Evolutionary conservation across 257 asterid species (phyloP).

Genomic region (Plantago major): DNA sequence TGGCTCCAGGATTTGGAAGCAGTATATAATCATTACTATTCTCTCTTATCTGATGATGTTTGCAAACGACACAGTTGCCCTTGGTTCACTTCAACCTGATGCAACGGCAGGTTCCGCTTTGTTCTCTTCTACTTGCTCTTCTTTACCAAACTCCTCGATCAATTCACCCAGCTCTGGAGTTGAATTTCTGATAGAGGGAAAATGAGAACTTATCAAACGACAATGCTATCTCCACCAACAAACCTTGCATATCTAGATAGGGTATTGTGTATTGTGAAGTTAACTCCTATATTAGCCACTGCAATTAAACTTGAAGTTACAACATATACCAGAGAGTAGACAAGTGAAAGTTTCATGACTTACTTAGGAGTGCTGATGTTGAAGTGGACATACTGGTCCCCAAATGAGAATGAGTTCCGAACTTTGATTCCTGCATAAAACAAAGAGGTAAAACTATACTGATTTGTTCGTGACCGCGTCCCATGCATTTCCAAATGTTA

Average conservation of each 20-base stretch:
- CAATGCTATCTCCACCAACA: not conserved
- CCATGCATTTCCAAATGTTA: not conserved
- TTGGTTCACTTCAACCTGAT: conserved; percentile 34
- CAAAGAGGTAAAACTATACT: not conserved
- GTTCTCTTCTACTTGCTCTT: conserved; percentile 7
- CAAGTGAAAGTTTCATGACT: conserved; percentile 18
- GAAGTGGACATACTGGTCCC: conserved; percentile 89
- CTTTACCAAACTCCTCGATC: conserved; percentile 14
- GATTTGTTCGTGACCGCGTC: not conserved
- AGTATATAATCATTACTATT: not conserved
- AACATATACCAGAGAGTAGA: not conserved
- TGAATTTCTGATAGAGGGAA: conserved; percentile 26
- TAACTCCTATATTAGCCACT: not conserved
- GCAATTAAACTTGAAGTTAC: not conserved
- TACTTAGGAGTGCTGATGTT: conserved; percentile 82
- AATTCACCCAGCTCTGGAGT: conserved; percentile 8
- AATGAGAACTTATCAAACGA: conserved; percentile 1
- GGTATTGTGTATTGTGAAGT: not conserved
- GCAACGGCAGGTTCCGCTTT: conserved; percentile 32
- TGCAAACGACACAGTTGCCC: not conserved
- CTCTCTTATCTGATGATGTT: not conserved
- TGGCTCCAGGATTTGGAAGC: too few relatives aligned
- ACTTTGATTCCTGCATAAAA: conserved; percentile 63
- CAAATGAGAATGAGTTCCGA: conserved; percentile 58
- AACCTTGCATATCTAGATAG: not conserved